Evolutionary conservation across 495 filamentous ascomycete genomes (phyloP), one percentile per base, ranked within the genome.

Genomic region (Chaetomium fimeti): DNA sequence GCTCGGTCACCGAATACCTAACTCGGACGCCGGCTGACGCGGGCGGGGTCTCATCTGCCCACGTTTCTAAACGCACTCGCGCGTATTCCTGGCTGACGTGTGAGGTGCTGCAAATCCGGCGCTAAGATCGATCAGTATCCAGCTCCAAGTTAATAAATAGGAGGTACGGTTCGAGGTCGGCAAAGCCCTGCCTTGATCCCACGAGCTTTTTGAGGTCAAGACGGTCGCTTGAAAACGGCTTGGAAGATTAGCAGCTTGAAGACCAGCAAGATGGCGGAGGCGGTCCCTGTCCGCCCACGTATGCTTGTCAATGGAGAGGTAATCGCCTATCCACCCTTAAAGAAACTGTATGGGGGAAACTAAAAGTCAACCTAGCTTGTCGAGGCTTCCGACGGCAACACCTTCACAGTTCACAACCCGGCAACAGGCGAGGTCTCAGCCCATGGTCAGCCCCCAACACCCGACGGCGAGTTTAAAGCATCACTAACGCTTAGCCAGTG

Each of bases 261-360:
- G 18, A 11, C n/a, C 8, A 9, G 11, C 40, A 60, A 38, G 29
- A 70, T 57, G 66, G 25, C 25, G 0, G 49, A 49, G 1, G 52
- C 11, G 25, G 52, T 18, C 22, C 53, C 53, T 11, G 12, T 66
- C 36, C 64, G 61, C 24, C 69, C 71, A 20, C 65, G 75, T 24
- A 67, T 79, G 59, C 71, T 79, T 57, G 77, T 79, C 60, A 73
- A 79, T 22, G 75, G 75, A 63, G 64, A 78, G 68, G 75, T 79
- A 58, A 13, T 27, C 25, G 7, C 7, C 3, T 28, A 18, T 12
- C 1, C 11, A 9, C 16, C 16, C 9, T 11, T 38, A 18, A 16
- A 9, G 32, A 9, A 3, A 2, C 5, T 20, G 2, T 24, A 40
- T 2, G 2, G 16, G 0, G 0, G 7, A 51, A 32, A 24, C 69